Base-by-base conservation (phyloP, 2,329 filamentous ascomycete genomes). In the Daldinia sp. region DNA sequence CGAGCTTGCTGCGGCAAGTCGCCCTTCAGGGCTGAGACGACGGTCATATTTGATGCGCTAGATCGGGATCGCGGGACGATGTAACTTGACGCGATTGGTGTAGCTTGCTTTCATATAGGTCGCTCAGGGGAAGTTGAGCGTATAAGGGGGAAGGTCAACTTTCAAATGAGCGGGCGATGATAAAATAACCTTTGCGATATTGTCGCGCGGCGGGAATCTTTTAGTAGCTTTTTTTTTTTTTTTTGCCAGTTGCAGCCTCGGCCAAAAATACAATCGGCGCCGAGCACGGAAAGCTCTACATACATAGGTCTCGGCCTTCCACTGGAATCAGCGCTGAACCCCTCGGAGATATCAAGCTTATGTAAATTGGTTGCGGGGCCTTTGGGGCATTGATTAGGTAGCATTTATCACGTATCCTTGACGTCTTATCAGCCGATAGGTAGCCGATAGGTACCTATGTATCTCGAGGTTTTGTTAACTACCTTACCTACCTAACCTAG, bases 1-100 rank as follows among this genome's bases (percentile, higher is more conserved):
- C 83, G 80, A 58, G 83, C 83, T 78, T 87, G 84, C 67, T 84
- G 82, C 62, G 85, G 82, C 77, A 84, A 78, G 65, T 86, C 82
- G 75, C 84, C 83, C 73, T 82, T 84, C 57, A 79, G 74, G 67
- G 77, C 74, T 62, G 73, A 69, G 43, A 74, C 72, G 51, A 76
- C 55, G 37, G 74, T 75, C 74, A 76, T 76, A 49, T 51, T 27
- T 58, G 64, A 58, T 63, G 35, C 47, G 51, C 35, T 58, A 34
- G 45, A 19, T 48, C 30, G 25, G 25, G 8, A 53, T 29, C 32
- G 21, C 23, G 17, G 29, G 43, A 23, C 23, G 43, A 25, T 8
- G 21, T 37, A 21, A 10, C 25, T 49, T 37, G 11, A 27, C 39
- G n/a, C 32, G 17, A 21, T 30, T 51, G 11, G 29, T n/a, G 3